Percentiles rank a stretch among this genome's conserved stretches.
Evolutionary conservation across 345 rosid genomes (phyloP).

Genomic region (Reutealis trisperma): DNA sequence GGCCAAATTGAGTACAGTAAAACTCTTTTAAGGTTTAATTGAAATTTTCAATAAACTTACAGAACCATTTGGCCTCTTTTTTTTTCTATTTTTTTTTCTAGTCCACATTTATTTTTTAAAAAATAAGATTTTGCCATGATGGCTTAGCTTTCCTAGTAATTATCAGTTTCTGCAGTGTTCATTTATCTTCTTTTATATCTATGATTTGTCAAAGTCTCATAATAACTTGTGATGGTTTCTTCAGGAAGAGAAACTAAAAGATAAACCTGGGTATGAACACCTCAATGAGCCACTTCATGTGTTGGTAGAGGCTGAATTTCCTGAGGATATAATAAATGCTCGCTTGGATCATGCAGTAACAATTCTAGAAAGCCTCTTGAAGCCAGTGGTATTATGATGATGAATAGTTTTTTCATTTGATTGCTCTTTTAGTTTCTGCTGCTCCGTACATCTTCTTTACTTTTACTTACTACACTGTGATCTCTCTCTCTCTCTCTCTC

Average conservation of each 20-base stretch:
- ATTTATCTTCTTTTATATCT: background rate
- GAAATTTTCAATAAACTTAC: background rate
- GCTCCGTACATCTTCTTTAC: background rate
- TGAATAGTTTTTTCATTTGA: background rate
- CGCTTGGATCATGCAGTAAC: slow-evolving; percentile 72
- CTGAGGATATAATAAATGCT: slow-evolving; percentile 70
- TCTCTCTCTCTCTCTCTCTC: background rate
- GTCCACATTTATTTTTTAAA: background rate
- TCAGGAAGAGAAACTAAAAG: slow-evolving; percentile 90
- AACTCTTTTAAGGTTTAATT: background rate
- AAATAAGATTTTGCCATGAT: background rate
- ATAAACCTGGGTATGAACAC: slow-evolving; percentile 93
- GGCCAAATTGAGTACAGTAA: background rate
- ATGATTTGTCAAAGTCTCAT: slow-evolving; percentile 11
- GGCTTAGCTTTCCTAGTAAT: background rate
- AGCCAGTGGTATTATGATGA: slow-evolving; percentile 71
- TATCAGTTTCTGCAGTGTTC: background rate
- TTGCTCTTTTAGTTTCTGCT: background rate
- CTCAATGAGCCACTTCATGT: slow-evolving; percentile 85
- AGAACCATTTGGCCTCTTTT: background rate
- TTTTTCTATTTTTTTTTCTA: background rate
- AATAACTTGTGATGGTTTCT: slow-evolving; percentile 11
- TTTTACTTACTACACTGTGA: background rate
- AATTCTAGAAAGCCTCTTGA: slow-evolving; percentile 71
- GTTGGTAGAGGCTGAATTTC: slow-evolving; percentile 90